Conservation (phyloP, 202 grass and related monocot genomes). For the Schoenoplectus triqueter region DNA sequence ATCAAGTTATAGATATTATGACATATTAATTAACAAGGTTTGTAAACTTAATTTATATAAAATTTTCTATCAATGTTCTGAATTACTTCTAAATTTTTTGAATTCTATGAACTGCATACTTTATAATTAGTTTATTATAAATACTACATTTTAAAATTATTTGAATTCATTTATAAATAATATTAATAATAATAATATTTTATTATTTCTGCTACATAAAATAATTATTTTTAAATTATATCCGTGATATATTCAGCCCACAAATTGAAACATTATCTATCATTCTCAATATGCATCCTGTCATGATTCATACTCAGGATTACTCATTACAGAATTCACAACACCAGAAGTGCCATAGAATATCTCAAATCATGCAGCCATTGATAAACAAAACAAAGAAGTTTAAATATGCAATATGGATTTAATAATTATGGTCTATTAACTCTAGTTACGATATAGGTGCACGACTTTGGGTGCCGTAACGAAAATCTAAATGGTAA, state of each 20-base stretch:
- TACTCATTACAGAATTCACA: background rate
- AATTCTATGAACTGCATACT: background rate
- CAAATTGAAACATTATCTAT: background rate
- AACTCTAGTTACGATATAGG: conserved; percentile 15
- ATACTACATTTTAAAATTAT: no score
- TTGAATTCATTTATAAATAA: no score
- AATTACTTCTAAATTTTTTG: background rate
- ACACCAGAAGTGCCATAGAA: background rate
- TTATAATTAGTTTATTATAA: no score
- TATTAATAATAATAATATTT: no score
- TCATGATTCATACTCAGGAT: background rate
- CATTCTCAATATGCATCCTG: background rate
- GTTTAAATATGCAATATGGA: background rate
- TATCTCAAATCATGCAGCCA: background rate
- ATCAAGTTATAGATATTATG: no score
- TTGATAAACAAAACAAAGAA: background rate
- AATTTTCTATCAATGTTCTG: no score
- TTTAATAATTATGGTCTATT: background rate
- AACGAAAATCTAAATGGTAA: conserved; percentile 28
- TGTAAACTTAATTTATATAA: no score
- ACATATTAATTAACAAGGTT: no score
- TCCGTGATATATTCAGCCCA: background rate
- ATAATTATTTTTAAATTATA: background rate
- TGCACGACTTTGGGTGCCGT: conserved; percentile 18
- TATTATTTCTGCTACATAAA: background rate